Conservation (phyloP, 1,284 basidiomycete species). For the Cryptococcus sp. region DNA sequence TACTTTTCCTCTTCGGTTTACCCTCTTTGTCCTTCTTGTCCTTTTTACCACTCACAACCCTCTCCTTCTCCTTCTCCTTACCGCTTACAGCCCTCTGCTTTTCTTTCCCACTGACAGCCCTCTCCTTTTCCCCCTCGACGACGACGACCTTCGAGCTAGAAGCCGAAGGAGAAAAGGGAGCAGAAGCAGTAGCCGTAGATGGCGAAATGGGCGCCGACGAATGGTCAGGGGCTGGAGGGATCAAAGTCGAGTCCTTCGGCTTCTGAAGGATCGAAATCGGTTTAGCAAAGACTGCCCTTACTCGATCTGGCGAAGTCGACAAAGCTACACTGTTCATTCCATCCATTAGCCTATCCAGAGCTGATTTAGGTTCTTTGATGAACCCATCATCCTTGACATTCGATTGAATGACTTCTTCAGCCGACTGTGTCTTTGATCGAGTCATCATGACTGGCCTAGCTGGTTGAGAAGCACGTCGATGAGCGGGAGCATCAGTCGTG, state of each 20-base stretch:
- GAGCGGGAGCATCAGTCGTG: slow-evolving; percentile 19
- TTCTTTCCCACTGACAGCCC: slow-evolving; percentile 46
- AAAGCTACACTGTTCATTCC: not conserved
- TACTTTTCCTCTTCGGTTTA: slow-evolving; percentile 19
- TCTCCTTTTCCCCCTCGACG: slow-evolving; percentile 7
- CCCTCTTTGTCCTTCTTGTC: not conserved
- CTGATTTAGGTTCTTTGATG: slow-evolving; percentile 33
- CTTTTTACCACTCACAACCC: not conserved
- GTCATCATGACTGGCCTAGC: slow-evolving; percentile 23
- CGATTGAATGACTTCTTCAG: slow-evolving; percentile 29
- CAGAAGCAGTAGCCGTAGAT: not conserved
- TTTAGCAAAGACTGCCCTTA: slow-evolving; percentile 1
- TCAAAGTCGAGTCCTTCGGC: not conserved
- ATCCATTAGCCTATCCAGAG: slow-evolving; percentile 35
- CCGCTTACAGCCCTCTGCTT: not conserved
- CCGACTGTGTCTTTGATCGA: slow-evolving; percentile 27
- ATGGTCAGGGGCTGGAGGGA: not conserved
- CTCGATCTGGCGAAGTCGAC: slow-evolving; percentile 10
- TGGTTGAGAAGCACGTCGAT: not conserved
- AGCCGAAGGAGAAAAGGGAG: slow-evolving; percentile 4
- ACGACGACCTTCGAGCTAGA: not conserved
- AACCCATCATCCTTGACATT: slow-evolving; percentile 15
- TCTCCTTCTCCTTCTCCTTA: not conserved
- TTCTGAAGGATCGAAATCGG: slow-evolving; percentile 10
- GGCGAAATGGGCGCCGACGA: not conserved